Percentiles rank a stretch among this genome's conserved stretches.
phyloP scores from a whole-genome alignment of 2,329 filamentous ascomycete genomes.

The Claviceps humidiphila region DNA sequence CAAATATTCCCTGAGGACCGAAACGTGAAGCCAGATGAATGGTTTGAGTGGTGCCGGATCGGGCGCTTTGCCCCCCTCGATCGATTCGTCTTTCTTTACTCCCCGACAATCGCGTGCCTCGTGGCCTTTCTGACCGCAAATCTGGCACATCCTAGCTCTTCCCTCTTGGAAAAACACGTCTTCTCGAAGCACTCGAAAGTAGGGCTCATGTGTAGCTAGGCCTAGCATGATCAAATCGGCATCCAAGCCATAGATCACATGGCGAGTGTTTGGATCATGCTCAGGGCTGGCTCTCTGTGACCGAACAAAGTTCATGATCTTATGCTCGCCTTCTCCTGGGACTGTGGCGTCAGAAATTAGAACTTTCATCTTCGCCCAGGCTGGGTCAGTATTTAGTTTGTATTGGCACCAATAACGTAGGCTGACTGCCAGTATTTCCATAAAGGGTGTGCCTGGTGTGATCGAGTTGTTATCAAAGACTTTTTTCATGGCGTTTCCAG shows the following conservation, averaged over 20 bases:
- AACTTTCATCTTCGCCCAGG: slow-evolving; percentile 90
- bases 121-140: slow-evolving; percentile 89
- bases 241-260: slow-evolving; percentile 96
- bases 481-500: slow-evolving; percentile 60
- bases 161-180: slow-evolving; percentile 90
- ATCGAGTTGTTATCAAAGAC: slow-evolving; percentile 84
- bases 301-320: slow-evolving; percentile 97
- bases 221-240: slow-evolving; percentile 98
- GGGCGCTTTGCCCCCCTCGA: slow-evolving; percentile 65
- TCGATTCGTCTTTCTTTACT: slow-evolving; percentile 61
- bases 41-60: slow-evolving; percentile 63
- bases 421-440: slow-evolving; percentile 85
- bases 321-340: slow-evolving; percentile 95
- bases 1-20: slow-evolving; percentile 82
- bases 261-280: slow-evolving; percentile 90
- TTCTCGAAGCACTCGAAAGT: slow-evolving; percentile 91
- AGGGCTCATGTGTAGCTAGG: slow-evolving; percentile 89
- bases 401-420: slow-evolving; percentile 95
- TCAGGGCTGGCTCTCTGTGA: slow-evolving; percentile 83
- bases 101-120: slow-evolving; percentile 77
- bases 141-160: slow-evolving; percentile 66
- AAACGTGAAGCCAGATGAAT: slow-evolving; percentile 96
- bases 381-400: slow-evolving; percentile 92
- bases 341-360: slow-evolving; percentile 98
- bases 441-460: slow-evolving; percentile 94